Evolutionary conservation across 495 filamentous ascomycete species (phyloP).

Genomic region (Talaromyces liani): DNA sequence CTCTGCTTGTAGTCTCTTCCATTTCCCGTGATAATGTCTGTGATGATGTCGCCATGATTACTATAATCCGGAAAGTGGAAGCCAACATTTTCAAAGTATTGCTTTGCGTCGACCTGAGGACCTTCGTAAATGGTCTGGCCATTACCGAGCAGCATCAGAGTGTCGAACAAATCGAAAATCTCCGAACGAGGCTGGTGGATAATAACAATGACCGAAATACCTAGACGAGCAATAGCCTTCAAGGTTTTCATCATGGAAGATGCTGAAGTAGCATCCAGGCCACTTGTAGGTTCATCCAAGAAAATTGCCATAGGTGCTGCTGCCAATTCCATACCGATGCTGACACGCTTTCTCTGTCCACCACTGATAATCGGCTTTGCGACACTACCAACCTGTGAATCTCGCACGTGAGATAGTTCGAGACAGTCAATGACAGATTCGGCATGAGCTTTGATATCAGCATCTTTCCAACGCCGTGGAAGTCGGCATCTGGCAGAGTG

Average conservation of each 20-base stretch:
- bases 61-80: conserved; percentile 32
- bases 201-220: conserved; percentile 63
- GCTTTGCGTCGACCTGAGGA: conserved; percentile 49
- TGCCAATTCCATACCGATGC: conserved; percentile 42
- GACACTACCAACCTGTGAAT: conserved; percentile 63
- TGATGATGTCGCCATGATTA: conserved; percentile 17
- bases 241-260: conserved; percentile 56
- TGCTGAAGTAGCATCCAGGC: conserved; percentile 67
- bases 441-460: conserved; percentile 32
- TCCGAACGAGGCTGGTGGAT: conserved; percentile 72
- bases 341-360: conserved; percentile 61
- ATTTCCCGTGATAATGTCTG: conserved; percentile 12
- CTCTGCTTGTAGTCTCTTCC: conserved; percentile 8
- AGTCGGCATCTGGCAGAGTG: conserved; percentile 45
- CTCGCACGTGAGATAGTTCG: conserved; percentile 42
- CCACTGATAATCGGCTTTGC: conserved; percentile 69
- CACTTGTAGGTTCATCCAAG: conserved; percentile 73
- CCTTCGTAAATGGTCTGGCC: conserved; percentile 69
- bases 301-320: conserved; percentile 59
- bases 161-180: conserved; percentile 72
- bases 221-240: conserved; percentile 58
- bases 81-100: conserved; percentile 67
- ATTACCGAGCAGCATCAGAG: conserved; percentile 63
- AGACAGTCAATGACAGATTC: conserved; percentile 37
- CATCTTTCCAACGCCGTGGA: conserved; percentile 8